Evolutionary conservation across 805 yeast genomes (phyloP).

Genomic region (Saccharomycopsis microspora): DNA sequence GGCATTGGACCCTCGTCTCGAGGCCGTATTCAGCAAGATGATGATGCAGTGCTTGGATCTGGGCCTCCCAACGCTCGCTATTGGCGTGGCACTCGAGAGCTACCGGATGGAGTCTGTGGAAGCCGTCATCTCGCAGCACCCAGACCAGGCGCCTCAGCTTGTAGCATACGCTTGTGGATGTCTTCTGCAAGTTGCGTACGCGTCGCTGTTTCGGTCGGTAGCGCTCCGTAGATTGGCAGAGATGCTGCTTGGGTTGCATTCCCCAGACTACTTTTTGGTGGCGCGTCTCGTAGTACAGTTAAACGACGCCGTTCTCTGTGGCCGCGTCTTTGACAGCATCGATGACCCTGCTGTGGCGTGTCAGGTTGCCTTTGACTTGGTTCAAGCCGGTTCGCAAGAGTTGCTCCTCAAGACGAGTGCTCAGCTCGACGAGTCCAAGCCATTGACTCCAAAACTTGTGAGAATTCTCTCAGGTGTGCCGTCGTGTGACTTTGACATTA

Average conservation of each 20-base stretch:
- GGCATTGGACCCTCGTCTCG: slow-evolving; percentile 49
- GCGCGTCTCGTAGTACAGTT: slow-evolving; percentile 83
- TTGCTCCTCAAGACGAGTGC: slow-evolving; percentile 44
- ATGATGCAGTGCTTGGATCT: slow-evolving; percentile 61
- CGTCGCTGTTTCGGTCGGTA: slow-evolving; percentile 52
- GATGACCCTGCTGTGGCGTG: slow-evolving; percentile 43
- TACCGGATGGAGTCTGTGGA: slow-evolving; percentile 75
- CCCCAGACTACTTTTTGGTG: slow-evolving; percentile 73
- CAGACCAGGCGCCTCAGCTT: slow-evolving; percentile 41
- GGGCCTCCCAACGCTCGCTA: slow-evolving; percentile 67
- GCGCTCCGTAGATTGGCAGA: slow-evolving; percentile 54
- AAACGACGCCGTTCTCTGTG: background rate
- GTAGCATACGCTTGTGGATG: slow-evolving; percentile 69
- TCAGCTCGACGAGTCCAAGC: slow-evolving; percentile 15
- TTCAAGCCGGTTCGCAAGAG: slow-evolving; percentile 84
- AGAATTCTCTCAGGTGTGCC: slow-evolving; percentile 83
- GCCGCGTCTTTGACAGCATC: too few species aligned
- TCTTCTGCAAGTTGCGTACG: slow-evolving; percentile 48
- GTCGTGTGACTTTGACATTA: slow-evolving; percentile 83
- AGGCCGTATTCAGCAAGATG: slow-evolving; percentile 75
- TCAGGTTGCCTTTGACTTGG: slow-evolving; percentile 94
- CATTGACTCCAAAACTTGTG: slow-evolving; percentile 28
- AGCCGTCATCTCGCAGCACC: slow-evolving; percentile 38
- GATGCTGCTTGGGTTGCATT: slow-evolving; percentile 42
- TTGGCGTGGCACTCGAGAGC: slow-evolving; percentile 87